A percentile compares a stretch with the other conserved stretches of the same genome.
phyloP scores from a whole-genome alignment of 495 filamentous ascomycete species.

The Aeminium ludgeri region DNA sequence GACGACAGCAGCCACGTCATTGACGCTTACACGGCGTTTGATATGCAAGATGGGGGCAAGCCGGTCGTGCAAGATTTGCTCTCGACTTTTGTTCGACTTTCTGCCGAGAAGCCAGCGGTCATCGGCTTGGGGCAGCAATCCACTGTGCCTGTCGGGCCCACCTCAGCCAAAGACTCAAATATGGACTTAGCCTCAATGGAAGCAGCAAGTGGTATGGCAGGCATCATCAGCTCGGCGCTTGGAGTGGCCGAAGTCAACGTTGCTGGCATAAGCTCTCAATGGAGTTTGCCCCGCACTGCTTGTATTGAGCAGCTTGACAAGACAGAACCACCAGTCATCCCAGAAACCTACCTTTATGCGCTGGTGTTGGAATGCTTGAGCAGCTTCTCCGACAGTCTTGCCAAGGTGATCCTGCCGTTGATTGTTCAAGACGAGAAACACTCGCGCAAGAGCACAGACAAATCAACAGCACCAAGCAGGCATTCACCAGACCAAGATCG shows the following conservation, averaged over 20 bases:
- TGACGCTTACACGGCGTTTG: constrained; percentile 65
- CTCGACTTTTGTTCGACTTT: constrained; percentile 67
- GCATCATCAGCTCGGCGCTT: constrained; percentile 78
- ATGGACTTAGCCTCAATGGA: constrained; percentile 74
- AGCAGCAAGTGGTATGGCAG: constrained; percentile 60
- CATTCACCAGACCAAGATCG: too few species aligned
- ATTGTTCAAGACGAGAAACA: constrained; percentile 44
- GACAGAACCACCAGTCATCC: constrained; percentile 59
- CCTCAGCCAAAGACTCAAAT: constrained; percentile 24
- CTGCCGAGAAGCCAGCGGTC: constrained; percentile 70
- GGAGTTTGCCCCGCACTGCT: constrained; percentile 74
- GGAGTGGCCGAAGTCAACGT: constrained; percentile 53
- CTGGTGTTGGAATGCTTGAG: constrained; percentile 78
- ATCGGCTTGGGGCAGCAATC: constrained; percentile 83
- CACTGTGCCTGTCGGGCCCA: constrained; percentile 43
- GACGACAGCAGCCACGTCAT: constrained; percentile 59
- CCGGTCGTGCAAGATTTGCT: constrained; percentile 66
- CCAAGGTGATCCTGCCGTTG: constrained; percentile 79
- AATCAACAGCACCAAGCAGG: neutral
- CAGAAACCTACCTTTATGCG: constrained; percentile 87
- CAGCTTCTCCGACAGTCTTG: constrained; percentile 74
- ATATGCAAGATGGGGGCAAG: constrained; percentile 54
- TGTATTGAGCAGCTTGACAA: constrained; percentile 95
- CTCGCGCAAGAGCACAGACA: neutral
- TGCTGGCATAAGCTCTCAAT: constrained; percentile 66